These are phyloP conservation scores for Fusarium beomiforme DNA, from an alignment of 2,329 filamentous ascomycete genomes.

Conservation along the genomic window DNA sequence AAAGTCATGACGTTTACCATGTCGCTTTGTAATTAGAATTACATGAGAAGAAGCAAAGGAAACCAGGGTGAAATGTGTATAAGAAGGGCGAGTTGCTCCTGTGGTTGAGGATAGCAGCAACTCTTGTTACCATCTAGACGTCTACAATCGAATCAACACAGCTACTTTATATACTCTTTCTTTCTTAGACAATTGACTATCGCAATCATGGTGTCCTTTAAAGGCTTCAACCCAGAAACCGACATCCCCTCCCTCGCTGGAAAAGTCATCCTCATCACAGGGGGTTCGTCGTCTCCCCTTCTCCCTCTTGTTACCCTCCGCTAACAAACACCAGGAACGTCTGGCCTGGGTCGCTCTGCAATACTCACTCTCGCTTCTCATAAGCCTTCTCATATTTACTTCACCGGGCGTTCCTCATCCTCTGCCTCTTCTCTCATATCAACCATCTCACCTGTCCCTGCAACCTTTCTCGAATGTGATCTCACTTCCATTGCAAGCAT, in stretches of 20 bases:
- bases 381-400: slow-evolving; percentile 62
- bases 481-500: slow-evolving; percentile 61
- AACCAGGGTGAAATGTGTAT: slow-evolving; percentile 4
- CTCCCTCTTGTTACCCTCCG: not conserved
- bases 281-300: slow-evolving; percentile 48
- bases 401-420: slow-evolving; percentile 60
- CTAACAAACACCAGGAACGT: slow-evolving; percentile 47
- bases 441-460: slow-evolving; percentile 42
- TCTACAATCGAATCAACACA: not conserved
- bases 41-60: fast-evolving
- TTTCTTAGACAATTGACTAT: not conserved
- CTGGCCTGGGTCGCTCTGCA: slow-evolving; percentile 43
- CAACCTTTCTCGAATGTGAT: slow-evolving; percentile 56
- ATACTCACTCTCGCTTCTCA: slow-evolving; percentile 50
- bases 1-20: slow-evolving; percentile 4
- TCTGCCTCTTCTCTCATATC: slow-evolving; percentile 56
- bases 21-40: slow-evolving; percentile 8
- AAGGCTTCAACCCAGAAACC: slow-evolving; percentile 49
- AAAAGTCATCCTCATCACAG: slow-evolving; percentile 62
- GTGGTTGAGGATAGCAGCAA: not conserved
- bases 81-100: not conserved
- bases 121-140: not conserved
- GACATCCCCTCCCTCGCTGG: slow-evolving; percentile 57
- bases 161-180: not conserved
- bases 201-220: slow-evolving; percentile 17